Base-by-base conservation (phyloP, 176 grass and related monocot species). In the Cenchrus americanus region DNA sequence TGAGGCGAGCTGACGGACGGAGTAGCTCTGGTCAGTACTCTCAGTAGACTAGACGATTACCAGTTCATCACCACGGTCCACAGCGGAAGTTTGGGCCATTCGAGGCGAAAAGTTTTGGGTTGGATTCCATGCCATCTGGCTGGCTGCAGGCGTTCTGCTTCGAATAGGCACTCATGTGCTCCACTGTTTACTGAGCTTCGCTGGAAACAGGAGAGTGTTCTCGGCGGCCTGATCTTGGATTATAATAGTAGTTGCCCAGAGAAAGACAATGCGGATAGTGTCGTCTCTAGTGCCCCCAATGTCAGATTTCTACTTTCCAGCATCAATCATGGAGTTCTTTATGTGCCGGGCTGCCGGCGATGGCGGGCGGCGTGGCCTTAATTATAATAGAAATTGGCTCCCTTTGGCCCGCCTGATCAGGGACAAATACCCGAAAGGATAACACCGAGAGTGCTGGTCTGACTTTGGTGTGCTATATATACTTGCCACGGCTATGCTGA, bases 191-290 rank as follows among this genome's bases (percentile, higher is more conserved):
- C 64, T 62, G 71, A 19, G 59, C 65, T 75, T 44, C 23, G 19
- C 66, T 27, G 79, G 66, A 32, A 55, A 12, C 54, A 43, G 27
- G 7, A 18, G 80, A 14, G 64, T 14, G 14, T 11, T 63, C 37
- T 37, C 40, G 30, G 41, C 48, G 32, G 22, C 10, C 22, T 43
- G 21, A 69, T 66, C 43, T n/a, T 58, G 3, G 42, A 46, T 17
- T 64, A 67, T 23, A 43, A 5, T 34, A n/a, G 17, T 34, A n/a
- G 17, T 13, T 23, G 78, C 13, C 53, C 55, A 0, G 48, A 13
- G 81, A 74, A 71, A 11, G 81, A 80, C 87, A 79, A 55, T 70
- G 62, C 53, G 63, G 63, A 89, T 73, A 70, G 12, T 13, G 70
- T 73, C 53, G 80, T 46, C 80, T 37, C n/a, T 34, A 46, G 59